Conservation (phyloP, 805 yeast genomes). For the Tetrapisispora phaffii region DNA sequence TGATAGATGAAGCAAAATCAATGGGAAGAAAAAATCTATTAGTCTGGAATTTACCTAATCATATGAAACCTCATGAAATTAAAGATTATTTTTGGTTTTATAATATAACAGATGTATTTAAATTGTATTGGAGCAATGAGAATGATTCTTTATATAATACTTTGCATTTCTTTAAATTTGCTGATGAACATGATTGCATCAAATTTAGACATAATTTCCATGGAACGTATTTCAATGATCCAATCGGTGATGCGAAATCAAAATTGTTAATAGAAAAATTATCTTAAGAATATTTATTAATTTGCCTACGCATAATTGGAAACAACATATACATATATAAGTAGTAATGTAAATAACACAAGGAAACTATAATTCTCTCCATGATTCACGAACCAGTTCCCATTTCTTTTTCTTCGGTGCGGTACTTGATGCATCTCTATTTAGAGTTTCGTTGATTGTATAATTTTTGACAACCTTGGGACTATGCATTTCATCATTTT, state of each 20-base stretch:
- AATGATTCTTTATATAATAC: constrained; percentile 12
- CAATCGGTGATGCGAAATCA: not conserved
- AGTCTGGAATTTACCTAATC: constrained; percentile 25
- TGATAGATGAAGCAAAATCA: constrained; percentile 4
- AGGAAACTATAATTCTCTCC: constrained; percentile 37
- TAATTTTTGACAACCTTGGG: constrained; percentile 1
- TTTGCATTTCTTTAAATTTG: constrained; percentile 32
- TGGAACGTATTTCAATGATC: constrained; percentile 29
- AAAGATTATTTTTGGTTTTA: constrained; percentile 24
- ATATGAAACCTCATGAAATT: constrained; percentile 10
- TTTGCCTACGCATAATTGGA: not conserved
- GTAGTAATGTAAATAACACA: constrained; percentile 25
- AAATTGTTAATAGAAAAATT: constrained; percentile 19
- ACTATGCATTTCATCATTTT: too few species aligned
- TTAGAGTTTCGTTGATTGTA: constrained; percentile 16
- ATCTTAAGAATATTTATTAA: not conserved
- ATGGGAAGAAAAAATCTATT: constrained; percentile 18
- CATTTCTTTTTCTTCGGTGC: constrained; percentile 31
- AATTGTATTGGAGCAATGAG: constrained; percentile 16
- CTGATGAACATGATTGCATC: constrained; percentile 35
- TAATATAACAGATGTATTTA: constrained; percentile 23
- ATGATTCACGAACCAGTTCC: constrained; percentile 59
- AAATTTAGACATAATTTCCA: constrained; percentile 46
- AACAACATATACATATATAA: constrained; percentile 1
- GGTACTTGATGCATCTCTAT: constrained; percentile 4